Evolutionary conservation across 169 alveolate genomes (phyloP), one percentile per base, ranked within the genome.

Genomic region (Plasmodium sp.): DNA sequence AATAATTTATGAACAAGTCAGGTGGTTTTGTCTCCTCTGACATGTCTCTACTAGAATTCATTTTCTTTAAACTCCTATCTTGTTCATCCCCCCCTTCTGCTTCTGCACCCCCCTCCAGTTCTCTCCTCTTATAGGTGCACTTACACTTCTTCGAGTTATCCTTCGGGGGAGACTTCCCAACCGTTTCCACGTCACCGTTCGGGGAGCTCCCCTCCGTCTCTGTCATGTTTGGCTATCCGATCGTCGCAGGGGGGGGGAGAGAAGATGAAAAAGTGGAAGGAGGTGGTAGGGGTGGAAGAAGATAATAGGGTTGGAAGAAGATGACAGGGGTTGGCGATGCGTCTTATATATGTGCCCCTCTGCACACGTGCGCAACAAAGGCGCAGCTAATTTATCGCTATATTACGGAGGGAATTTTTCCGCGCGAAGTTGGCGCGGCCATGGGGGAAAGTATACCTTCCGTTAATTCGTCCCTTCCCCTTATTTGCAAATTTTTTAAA

Each of bases 1-100:
- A 81, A 79, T 90, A 90, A 80, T 90, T 45, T 73, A 90, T 80
- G 45, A 62, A 27, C 14, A 90, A 72, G 56, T 80, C 83, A 80
- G 82, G 72, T 56, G 83, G 18, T 2, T 36, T 90, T 31, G 41
- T 80, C 34, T 79, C 91, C 31, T 39, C 90, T 31, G 34, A 54
- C 10, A 58, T 62, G 54, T 80, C 36, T 27, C 2, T 62, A 90
- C 54, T 62, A 18, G 36, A 39, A 62, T 90, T 80, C 3, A 43
- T 33, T 90, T 80, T 90, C 80, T 80, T 90, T 41, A 33, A 58
- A 58, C 82, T 79, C 82, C 73, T 62, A 16, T 12, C 58, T 12
- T 36, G 72, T 71, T 90, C 94, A 16, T 80, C 54, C n/a, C 83
- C 84, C 45, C 9, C 31, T 27, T 51, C 73, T 80, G 71, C 36